These are phyloP conservation scores for Haematococcus lacustris DNA, from an alignment of 139 green algal species.

Conservation along the genomic window DNA sequence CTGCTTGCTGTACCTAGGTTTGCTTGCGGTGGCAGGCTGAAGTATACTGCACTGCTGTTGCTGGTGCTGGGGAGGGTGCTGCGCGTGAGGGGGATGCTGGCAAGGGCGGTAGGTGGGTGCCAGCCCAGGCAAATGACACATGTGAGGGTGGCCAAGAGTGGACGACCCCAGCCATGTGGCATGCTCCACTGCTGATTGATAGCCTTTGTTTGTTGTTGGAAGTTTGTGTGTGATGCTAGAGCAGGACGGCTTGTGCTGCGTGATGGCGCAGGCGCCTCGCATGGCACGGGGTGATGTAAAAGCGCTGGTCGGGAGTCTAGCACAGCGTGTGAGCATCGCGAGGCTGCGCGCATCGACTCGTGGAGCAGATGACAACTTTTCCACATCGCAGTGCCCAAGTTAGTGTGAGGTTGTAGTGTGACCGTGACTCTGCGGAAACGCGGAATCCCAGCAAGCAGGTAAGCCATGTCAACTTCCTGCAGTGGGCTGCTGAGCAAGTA, in stretches of 20 bases:
- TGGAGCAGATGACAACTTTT: background rate
- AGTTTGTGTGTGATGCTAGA: too few species aligned
- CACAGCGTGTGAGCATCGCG: background rate
- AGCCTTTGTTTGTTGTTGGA: too few species aligned
- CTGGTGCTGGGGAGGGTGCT: background rate
- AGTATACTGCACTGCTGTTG: background rate
- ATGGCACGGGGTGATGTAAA: background rate
- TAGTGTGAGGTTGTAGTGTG: too few species aligned
- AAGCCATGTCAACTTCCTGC: slow-evolving; percentile 60
- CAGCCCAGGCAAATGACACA: too few species aligned
- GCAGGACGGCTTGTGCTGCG: too few species aligned
- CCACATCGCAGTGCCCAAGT: background rate
- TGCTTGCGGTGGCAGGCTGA: background rate
- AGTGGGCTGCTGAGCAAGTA: too few species aligned
- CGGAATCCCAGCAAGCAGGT: background rate
- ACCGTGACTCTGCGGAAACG: too few species aligned
- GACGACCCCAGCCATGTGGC: too few species aligned
- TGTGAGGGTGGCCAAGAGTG: too few species aligned
- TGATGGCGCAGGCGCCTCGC: background rate
- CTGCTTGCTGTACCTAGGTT: background rate
- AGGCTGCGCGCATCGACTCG: background rate
- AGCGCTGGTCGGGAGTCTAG: background rate
- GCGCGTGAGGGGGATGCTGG: background rate
- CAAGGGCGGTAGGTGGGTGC: too few species aligned
- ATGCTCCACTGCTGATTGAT: too few species aligned